These are phyloP conservation scores for Oryza glaberrima DNA, from an alignment of 176 grass and related monocot species.

Conservation along the genomic window DNA sequence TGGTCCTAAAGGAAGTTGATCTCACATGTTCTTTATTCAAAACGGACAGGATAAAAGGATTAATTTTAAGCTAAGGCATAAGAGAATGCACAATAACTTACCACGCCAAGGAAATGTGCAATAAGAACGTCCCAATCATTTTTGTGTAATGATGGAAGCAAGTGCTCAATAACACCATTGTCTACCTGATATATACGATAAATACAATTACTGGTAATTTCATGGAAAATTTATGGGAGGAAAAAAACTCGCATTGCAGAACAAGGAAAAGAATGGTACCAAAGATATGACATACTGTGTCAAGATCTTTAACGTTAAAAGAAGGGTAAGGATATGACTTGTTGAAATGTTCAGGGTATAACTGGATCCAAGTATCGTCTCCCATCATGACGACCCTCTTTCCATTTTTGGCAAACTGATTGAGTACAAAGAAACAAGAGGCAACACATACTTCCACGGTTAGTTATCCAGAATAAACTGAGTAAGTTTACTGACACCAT, in stretches of 20 bases:
- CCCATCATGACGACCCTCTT: constrained; percentile 97
- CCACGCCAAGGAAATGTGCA: constrained; percentile 98
- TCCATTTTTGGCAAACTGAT: constrained; percentile 77
- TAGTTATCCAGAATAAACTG: constrained; percentile 28
- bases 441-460: background rate
- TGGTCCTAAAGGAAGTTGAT: constrained; percentile 83
- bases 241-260: background rate
- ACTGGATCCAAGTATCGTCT: constrained; percentile 93
- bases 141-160: constrained; percentile 76
- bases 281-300: constrained; percentile 64
- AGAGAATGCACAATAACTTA: constrained; percentile 51
- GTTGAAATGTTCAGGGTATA: constrained; percentile 95
- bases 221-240: constrained; percentile 3
- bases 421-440: constrained; percentile 36
- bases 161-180: constrained; percentile 89
- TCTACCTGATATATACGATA: constrained; percentile 70
- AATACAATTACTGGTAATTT: constrained; percentile 3
- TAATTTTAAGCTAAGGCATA: background rate
- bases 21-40: constrained; percentile 48
- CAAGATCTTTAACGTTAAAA: constrained; percentile 99
- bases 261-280: constrained; percentile 13
- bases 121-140: constrained; percentile 98
- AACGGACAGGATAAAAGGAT: constrained; percentile 8
- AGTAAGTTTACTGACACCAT: background rate
- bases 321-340: constrained; percentile 93